Base-by-base conservation (phyloP, 345 rosid species). In the Reutealis trisperma region DNA sequence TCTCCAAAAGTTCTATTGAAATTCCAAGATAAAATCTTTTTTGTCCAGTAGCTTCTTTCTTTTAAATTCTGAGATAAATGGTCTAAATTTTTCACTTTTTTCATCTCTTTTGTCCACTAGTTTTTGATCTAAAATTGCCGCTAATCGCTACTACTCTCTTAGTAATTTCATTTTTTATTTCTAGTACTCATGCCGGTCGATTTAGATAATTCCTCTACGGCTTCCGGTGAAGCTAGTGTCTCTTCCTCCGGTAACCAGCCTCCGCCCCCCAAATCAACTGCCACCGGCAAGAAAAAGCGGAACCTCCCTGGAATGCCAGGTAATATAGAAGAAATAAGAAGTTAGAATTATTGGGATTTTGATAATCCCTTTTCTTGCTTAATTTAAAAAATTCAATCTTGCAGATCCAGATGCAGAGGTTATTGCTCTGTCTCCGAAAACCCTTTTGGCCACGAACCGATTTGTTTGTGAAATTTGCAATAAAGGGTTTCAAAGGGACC, bases 281-380 rank as follows among this genome's bases (percentile, higher is more conserved):
- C 71, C 42, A 61, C 61, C 49, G 81, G 72, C 61, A 95, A 93
- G 93, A 95, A 90, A 83, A 95, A 92, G 80, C 93, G 99, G 19
- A 95, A 86, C 80, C 98, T 95, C 77, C 98, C 99, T 59, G 99
- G 99, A 83, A 95, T 87, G 93, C 99, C 99, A 79, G 99, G 99
- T 95, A 79, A 42, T 14, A n/a, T n/a, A n/a, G 16, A 10, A 18
- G 30, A 2, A 27, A 70, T 13, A 27, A 7, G 4, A 30, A 30
- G 18, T 6, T 54, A 18, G 21, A 54, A 57, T 21, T 3, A 30
- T 32, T 32, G 74, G 18, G 32, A 8, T 30, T 70, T 52, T 70
- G 30, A 37, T 37, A 37, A 3, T 37, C 41, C 14, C 13, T 57
- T 60, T 6, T 49, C 11, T 52, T 72, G 54, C 34, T 66, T 67